A percentile compares a stretch with the other conserved stretches of the same genome.
phyloP scores from a whole-genome alignment of 2,329 filamentous ascomycete genomes.

The Claviceps paspali region DNA sequence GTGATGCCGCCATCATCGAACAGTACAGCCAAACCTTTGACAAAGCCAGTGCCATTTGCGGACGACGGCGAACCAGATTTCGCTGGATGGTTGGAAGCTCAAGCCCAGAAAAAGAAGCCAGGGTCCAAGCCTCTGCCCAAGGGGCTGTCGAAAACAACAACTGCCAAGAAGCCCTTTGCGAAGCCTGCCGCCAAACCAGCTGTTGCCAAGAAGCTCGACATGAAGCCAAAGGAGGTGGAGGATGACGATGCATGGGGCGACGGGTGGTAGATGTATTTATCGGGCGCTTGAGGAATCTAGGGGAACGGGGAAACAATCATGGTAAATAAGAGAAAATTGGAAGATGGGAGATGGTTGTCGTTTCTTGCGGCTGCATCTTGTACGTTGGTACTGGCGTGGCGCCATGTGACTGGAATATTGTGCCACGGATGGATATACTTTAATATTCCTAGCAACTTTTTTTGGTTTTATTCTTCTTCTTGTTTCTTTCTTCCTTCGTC shows the following conservation, averaged over 20 bases:
- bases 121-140: slow-evolving; percentile 60
- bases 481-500: background rate
- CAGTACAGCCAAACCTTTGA: slow-evolving; percentile 15
- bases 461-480: background rate
- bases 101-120: slow-evolving; percentile 67
- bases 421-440: background rate
- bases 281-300: background rate
- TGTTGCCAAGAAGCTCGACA: slow-evolving; percentile 51
- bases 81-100: slow-evolving; percentile 83
- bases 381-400: background rate
- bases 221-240: slow-evolving; percentile 44
- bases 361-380: background rate
- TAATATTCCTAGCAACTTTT: background rate
- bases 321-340: background rate
- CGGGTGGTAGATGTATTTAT: slow-evolving; percentile 33
- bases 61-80: slow-evolving; percentile 82
- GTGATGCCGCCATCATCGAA: slow-evolving; percentile 19
- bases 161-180: slow-evolving; percentile 24
- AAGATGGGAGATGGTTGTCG: background rate
- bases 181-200: slow-evolving; percentile 29
- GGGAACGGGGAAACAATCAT: no score
- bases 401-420: background rate
- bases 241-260: slow-evolving; percentile 53
- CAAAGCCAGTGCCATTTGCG: slow-evolving; percentile 44
- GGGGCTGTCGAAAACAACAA: slow-evolving; percentile 52